Conservation (phyloP, 768 basidiomycete genomes). For the Amanita fuliginea region DNA sequence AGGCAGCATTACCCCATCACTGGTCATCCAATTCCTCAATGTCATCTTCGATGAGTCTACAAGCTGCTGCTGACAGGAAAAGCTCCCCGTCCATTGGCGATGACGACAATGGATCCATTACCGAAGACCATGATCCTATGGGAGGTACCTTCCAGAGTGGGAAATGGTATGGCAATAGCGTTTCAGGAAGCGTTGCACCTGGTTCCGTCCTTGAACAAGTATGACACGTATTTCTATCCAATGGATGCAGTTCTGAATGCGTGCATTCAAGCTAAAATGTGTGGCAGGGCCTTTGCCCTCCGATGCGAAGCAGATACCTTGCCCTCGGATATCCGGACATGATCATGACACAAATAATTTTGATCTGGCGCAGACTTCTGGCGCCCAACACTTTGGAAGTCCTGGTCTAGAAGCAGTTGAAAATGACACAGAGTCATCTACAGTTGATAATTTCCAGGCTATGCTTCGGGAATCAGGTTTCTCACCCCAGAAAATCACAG, state of each 20-base stretch:
- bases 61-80: conserved; percentile 20
- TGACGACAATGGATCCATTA: conserved; percentile 60
- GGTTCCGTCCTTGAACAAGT: conserved; percentile 75
- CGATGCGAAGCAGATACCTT: background rate
- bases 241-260: conserved; percentile 2
- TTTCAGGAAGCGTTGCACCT: conserved; percentile 74
- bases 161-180: conserved; percentile 79
- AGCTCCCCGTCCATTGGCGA: conserved; percentile 45
- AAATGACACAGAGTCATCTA: conserved; percentile 37
- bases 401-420: conserved; percentile 20
- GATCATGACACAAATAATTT: conserved; percentile 2
- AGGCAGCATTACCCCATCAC: conserved; percentile 69
- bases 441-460: conserved; percentile 75
- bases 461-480: conserved; percentile 91
- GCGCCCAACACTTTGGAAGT: conserved; percentile 6
- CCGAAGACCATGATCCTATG: conserved; percentile 67
- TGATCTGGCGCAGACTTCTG: conserved; percentile 16
- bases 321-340: background rate
- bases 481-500: conserved; percentile 80
- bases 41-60: background rate
- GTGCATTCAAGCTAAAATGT: conserved; percentile 34
- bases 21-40: conserved; percentile 29
- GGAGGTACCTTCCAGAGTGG: conserved; percentile 75
- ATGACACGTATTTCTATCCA: conserved; percentile 7
- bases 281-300: conserved; percentile 32